These are phyloP conservation scores for Ceratocystis lukuohia DNA, from an alignment of 2,329 filamentous ascomycete species.

Conservation along the genomic window DNA sequence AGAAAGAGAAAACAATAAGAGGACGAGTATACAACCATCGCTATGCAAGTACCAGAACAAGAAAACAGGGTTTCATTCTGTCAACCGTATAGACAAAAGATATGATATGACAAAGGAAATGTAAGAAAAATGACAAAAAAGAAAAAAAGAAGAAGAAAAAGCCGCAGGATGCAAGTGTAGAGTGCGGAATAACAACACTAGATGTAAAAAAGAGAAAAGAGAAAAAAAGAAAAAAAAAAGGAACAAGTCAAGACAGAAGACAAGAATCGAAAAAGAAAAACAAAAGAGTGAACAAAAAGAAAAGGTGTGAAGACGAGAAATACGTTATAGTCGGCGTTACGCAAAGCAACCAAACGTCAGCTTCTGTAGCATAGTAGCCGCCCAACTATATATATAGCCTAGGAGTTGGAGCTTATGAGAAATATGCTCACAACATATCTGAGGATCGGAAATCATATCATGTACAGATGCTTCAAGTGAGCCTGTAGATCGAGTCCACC, in stretches of 20 bases:
- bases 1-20: background rate
- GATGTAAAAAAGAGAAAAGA: background rate
- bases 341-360: background rate
- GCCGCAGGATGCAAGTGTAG: background rate
- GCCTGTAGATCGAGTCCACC: background rate
- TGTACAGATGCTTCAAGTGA: background rate
- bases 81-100: slow-evolving; percentile 6
- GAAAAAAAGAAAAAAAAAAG: background rate
- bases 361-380: background rate
- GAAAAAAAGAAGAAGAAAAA: background rate
- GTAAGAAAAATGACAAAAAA: background rate
- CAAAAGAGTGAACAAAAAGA: background rate
- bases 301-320: background rate
- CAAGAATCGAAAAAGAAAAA: background rate
- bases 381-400: background rate
- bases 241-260: background rate
- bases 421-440: background rate
- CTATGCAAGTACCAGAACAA: slow-evolving; percentile 10
- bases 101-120: slow-evolving; percentile 11
- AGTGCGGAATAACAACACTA: background rate
- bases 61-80: slow-evolving; percentile 5
- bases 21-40: slow-evolving; percentile 7
- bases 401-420: background rate
- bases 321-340: background rate
- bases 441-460: background rate